These are phyloP conservation scores for Cafeteria roenbergensis DNA, from an alignment of 108 stramenopile species.

Conservation along the genomic window DNA sequence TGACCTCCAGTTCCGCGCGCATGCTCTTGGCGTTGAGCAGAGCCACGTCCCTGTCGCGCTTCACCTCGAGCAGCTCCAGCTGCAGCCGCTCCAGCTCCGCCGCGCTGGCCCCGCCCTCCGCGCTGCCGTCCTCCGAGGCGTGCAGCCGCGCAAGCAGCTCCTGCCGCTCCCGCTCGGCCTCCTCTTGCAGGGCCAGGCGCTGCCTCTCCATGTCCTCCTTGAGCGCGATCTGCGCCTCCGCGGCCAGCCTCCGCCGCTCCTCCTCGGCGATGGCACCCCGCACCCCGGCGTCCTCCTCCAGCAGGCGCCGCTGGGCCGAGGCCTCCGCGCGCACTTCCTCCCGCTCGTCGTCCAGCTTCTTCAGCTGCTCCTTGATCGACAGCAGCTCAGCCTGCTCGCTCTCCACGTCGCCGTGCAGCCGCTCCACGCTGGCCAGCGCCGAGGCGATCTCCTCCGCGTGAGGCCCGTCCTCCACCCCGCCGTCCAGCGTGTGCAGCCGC, in stretches of 20 bases:
- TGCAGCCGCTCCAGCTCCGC: background rate
- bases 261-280: slow-evolving; percentile 22
- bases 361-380: slow-evolving; percentile 20
- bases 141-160: background rate
- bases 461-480: slow-evolving; percentile 11
- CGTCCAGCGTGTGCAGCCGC: slow-evolving; percentile 15
- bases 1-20: background rate
- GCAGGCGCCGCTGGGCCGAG: slow-evolving; percentile 28
- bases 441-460: slow-evolving; percentile 3
- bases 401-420: slow-evolving; percentile 17
- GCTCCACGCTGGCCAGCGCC: background rate
- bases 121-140: background rate
- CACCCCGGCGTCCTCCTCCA: slow-evolving; percentile 29
- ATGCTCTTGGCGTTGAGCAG: background rate
- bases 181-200: slow-evolving; percentile 3
- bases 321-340: slow-evolving; percentile 41
- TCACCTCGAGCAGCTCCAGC: slow-evolving; percentile 8
- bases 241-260: slow-evolving; percentile 7
- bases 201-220: slow-evolving; percentile 13
- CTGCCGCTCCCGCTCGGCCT: slow-evolving; percentile 4
- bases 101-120: background rate
- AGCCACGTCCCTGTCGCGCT: background rate
- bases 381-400: slow-evolving; percentile 19
- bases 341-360: slow-evolving; percentile 22
- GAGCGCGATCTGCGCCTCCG: slow-evolving; percentile 2